Evolutionary conservation across 2,329 filamentous ascomycete genomes (phyloP), one percentile per base, ranked within the genome.

Genomic region (Cercospora janseana): DNA sequence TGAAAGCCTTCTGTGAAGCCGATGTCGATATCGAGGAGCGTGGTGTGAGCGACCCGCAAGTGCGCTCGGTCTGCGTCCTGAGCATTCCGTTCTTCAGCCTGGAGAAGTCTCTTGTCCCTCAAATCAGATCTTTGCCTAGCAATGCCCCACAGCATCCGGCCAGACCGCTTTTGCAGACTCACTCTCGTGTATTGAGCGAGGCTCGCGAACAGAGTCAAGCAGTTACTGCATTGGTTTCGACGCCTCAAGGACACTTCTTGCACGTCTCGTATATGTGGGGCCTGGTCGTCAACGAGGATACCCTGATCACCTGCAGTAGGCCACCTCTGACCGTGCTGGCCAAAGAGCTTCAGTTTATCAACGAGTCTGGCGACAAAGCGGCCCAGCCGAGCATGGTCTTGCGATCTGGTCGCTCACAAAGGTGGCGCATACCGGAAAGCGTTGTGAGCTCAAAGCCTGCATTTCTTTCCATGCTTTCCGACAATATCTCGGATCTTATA

Each of bases 231-330:
- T 15, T 41, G n/a, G 2, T 40, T 12, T 45, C 37, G 9, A 46
- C 41, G 4, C 41, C 49, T 16, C 28, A 49, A 28, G 41, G 28
- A 9, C 27, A 48, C 18, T 53, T 31, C 23, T 12, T 53, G 37
- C 54, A 56, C 37, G 38, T 47, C 13, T 40, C 54, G n/a, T 26
- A 34, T 28, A 10, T 56, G 16, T 56, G 54, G 54, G 50, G 50
- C 21, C 9, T 56, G 5, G 15, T 56, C 8, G 46, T 56, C 10
- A 51, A 54, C 46, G 37, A 55, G 9, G 41, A 56, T 26, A 44
- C 37, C 4, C 16, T 56, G 4, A 18, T 56, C 26, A 56, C 54
- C 10, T 56, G 50, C 46, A 56, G 54, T 32, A 51, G 38, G 23
- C 28, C 27, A 10, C 23, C 46, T 6, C 29, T 50, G 26, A 46